A percentile compares a stretch with the other conserved stretches of the same genome.
These are phyloP conservation scores for Phialocephala sp. DNA, from an alignment of 2,329 filamentous ascomycete species.

Conservation along the genomic window DNA sequence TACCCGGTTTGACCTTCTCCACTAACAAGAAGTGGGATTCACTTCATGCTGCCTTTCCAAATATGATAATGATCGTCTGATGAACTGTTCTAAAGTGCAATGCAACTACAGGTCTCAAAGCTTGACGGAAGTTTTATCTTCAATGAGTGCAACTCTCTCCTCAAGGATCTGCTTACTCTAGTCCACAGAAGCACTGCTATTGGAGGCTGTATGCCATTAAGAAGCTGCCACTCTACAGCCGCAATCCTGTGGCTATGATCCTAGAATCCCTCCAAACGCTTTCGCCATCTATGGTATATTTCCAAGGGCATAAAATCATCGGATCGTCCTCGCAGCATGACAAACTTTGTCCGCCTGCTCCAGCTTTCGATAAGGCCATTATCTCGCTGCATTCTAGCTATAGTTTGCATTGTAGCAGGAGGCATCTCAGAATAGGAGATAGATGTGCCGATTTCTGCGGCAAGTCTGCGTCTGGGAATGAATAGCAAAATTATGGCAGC, in stretches of 20 bases:
- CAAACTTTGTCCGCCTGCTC: conserved; percentile 23
- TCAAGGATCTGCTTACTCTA: conserved; percentile 21
- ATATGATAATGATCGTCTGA: background rate
- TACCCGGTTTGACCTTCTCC: background rate
- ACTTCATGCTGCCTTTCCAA: background rate
- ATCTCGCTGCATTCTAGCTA: conserved; percentile 19
- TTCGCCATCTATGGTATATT: conserved; percentile 14
- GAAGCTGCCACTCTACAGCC: conserved; percentile 19
- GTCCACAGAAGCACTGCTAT: conserved; percentile 20
- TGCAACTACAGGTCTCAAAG: background rate
- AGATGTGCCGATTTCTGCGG: conserved; percentile 18
- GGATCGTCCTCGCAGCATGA: conserved; percentile 24
- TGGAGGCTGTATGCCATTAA: conserved; percentile 19
- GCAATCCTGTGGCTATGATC: conserved; percentile 22
- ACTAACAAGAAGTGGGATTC: background rate
- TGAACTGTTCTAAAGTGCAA: background rate
- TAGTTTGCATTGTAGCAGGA: conserved; percentile 17
- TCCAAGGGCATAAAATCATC: conserved; percentile 23
- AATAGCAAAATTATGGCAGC: conserved; percentile 22
- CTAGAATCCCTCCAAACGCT: conserved; percentile 18
- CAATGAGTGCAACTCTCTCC: conserved; percentile 5
- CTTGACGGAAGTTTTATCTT: background rate
- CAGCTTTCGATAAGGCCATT: conserved; percentile 18
- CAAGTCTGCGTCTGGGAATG: conserved; percentile 19
- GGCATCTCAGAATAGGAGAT: conserved; percentile 24